A percentile compares a stretch with the other conserved stretches of the same genome.
Evolutionary conservation across 805 yeast genomes (phyloP).

Genomic region (Schwanniomyces pseudopolymorphus): DNA sequence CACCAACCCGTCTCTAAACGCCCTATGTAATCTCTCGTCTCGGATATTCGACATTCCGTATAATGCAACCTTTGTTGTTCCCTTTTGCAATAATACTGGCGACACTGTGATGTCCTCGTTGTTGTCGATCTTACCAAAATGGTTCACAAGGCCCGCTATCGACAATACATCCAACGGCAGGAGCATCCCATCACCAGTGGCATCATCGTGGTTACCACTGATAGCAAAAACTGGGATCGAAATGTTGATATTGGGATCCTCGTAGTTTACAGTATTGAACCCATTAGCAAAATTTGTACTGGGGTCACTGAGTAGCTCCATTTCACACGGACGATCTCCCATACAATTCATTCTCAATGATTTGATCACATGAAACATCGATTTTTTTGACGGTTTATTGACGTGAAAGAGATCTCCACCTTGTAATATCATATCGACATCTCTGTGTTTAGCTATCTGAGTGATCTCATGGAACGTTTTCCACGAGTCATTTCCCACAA

Average conservation of each 20-base stretch:
- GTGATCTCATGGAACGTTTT: slow-evolving; percentile 82
- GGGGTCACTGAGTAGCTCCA: slow-evolving; percentile 82
- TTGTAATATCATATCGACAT: slow-evolving; percentile 86
- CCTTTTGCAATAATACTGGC: slow-evolving; percentile 83
- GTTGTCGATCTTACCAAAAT: slow-evolving; percentile 79
- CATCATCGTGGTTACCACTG: slow-evolving; percentile 95
- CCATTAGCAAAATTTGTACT: slow-evolving; percentile 58
- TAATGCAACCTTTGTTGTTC: slow-evolving; percentile 75
- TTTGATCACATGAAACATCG: slow-evolving; percentile 79
- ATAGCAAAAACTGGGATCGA: slow-evolving; percentile 90
- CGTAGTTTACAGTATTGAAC: slow-evolving; percentile 74
- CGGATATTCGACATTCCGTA: slow-evolving; percentile 88
- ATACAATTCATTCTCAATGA: slow-evolving; percentile 69
- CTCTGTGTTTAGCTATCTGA: slow-evolving; percentile 61
- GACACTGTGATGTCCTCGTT: slow-evolving; percentile 70
- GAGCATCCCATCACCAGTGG: slow-evolving; percentile 80
- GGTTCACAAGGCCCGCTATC: slow-evolving; percentile 81
- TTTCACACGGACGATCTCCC: slow-evolving; percentile 85
- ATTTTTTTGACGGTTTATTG: slow-evolving; percentile 84
- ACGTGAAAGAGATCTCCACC: slow-evolving; percentile 92
- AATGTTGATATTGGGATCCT: slow-evolving; percentile 86
- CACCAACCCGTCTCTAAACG: slow-evolving; percentile 79
- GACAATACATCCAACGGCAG: slow-evolving; percentile 85
- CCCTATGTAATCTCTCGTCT: slow-evolving; percentile 82
- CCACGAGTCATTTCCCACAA: slow-evolving; percentile 89